Evolutionary conservation across 1,139 yeast species (phyloP).

Genomic region (Sugiyamaella paludigena): DNA sequence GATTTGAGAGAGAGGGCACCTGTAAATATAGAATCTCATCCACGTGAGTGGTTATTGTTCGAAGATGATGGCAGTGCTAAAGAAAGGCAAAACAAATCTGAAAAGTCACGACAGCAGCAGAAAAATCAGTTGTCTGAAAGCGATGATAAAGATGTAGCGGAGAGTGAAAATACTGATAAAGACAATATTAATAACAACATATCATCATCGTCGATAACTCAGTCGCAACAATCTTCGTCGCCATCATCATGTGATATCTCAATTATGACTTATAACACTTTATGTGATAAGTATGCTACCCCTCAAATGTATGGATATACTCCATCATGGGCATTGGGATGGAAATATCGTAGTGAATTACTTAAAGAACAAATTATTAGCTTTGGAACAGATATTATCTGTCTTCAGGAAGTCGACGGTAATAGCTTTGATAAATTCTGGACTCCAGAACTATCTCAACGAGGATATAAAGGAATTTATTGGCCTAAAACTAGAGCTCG

Average conservation of each 20-base stretch:
- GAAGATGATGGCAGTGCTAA: constrained; percentile 43
- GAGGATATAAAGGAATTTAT: constrained; percentile 79
- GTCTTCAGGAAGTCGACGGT: constrained; percentile 95
- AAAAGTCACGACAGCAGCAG: neutral
- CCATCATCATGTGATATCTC: constrained; percentile 49
- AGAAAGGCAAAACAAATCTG: neutral
- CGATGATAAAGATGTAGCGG: constrained; percentile 30
- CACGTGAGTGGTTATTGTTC: constrained; percentile 78
- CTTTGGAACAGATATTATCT: constrained; percentile 70
- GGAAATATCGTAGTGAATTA: constrained; percentile 85
- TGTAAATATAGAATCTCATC: constrained; percentile 58
- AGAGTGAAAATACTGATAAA: constrained; percentile 24
- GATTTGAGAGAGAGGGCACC: constrained; percentile 83
- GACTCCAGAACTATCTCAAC: constrained; percentile 67
- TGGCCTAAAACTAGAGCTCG: constrained; percentile 89
- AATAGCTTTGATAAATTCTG: constrained; percentile 82
- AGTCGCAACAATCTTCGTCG: neutral
- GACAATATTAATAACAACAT: constrained; percentile 20
- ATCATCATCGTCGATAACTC: constrained; percentile 19
- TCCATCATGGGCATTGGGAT: constrained; percentile 93
- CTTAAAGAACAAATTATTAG: constrained; percentile 69
- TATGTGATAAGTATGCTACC: constrained; percentile 95
- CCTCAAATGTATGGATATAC: constrained; percentile 89
- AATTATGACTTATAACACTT: constrained; percentile 79
- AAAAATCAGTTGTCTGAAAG: neutral